Evolutionary conservation across 805 yeast genomes (phyloP).

Genomic region (Lachancea lanzarotensis): DNA sequence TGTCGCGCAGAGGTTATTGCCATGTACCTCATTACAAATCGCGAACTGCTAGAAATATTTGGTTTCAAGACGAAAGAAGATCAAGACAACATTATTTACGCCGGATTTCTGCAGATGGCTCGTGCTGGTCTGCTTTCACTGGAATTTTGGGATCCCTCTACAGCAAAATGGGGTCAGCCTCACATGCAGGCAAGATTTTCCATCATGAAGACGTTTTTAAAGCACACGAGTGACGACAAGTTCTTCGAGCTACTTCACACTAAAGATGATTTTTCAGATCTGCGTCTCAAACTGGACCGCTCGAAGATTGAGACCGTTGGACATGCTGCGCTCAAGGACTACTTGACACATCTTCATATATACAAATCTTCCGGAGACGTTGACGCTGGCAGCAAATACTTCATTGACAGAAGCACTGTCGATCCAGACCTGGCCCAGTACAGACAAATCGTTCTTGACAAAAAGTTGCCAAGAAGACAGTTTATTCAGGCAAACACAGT

Average conservation of each 20-base stretch:
- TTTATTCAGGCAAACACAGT: constrained; percentile 75
- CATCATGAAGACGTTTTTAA: constrained; percentile 66
- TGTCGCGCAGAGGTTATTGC: constrained; percentile 92
- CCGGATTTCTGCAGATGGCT: constrained; percentile 76
- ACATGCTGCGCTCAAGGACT: constrained; percentile 64
- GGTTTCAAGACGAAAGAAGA: constrained; percentile 53
- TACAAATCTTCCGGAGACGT: constrained; percentile 75
- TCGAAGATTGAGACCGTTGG: constrained; percentile 62
- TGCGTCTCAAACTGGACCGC: constrained; percentile 53
- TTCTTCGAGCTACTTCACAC: constrained; percentile 50
- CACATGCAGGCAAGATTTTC: constrained; percentile 92
- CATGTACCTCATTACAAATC: constrained; percentile 65
- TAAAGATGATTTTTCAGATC: constrained; percentile 47
- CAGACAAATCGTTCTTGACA: constrained; percentile 60
- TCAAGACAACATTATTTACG: constrained; percentile 56
- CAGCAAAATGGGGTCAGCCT: constrained; percentile 87
- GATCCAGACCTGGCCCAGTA: constrained; percentile 54
- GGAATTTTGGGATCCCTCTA: constrained; percentile 81
- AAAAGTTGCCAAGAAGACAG: constrained; percentile 79
- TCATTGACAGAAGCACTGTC: constrained; percentile 61
- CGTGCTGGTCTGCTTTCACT: constrained; percentile 79
- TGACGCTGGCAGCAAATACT: constrained; percentile 55
- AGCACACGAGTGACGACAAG: constrained; percentile 45
- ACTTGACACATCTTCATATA: constrained; percentile 64
- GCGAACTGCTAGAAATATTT: constrained; percentile 62